phyloP scores from a whole-genome alignment of 1,284 basidiomycete species.

The Microbotryum scabiosae region DNA sequence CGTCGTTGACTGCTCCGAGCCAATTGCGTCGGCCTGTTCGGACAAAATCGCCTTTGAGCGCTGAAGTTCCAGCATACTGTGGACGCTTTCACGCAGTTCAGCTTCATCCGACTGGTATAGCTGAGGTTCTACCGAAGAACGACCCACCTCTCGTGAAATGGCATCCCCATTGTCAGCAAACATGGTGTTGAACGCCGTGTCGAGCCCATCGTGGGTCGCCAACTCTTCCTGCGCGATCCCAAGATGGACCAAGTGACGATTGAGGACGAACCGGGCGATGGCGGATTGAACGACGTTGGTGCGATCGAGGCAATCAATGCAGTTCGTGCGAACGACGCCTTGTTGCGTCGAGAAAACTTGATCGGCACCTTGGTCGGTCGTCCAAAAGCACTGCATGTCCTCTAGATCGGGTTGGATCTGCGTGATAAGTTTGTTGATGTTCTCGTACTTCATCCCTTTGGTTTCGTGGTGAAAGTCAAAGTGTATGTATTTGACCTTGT shows the following conservation, averaged over 20 bases:
- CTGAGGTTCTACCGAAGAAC: not conserved
- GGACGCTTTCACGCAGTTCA: constrained; percentile 44
- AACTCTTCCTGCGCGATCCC: constrained; percentile 54
- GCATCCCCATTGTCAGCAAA: constrained; percentile 96
- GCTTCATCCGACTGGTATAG: not conserved
- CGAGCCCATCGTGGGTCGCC: constrained; percentile 51
- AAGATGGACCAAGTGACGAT: constrained; percentile 69
- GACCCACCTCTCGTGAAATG: constrained; percentile 43
- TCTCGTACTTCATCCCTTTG: constrained; percentile 86
- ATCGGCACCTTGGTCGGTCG: constrained; percentile 50
- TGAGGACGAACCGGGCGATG: constrained; percentile 72
- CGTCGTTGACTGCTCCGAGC: constrained; percentile 81
- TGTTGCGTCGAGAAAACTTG: constrained; percentile 67
- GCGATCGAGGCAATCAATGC: constrained; percentile 73
- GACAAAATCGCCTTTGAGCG: constrained; percentile 94
- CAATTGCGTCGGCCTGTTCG: constrained; percentile 91
- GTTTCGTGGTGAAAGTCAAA: constrained; percentile 77
- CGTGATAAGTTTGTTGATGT: constrained; percentile 70
- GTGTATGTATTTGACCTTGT: constrained; percentile 49
- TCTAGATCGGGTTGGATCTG: constrained; percentile 63
- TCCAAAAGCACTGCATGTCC: constrained; percentile 79
- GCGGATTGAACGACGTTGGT: constrained; percentile 92
- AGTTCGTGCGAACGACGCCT: constrained; percentile 70
- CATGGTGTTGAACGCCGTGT: constrained; percentile 78
- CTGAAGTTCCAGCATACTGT: constrained; percentile 81